Percentiles rank a stretch among this genome's conserved stretches.
phyloP scores from a whole-genome alignment of 2,329 filamentous ascomycete species.

The Microcyclospora tardicrescens region DNA sequence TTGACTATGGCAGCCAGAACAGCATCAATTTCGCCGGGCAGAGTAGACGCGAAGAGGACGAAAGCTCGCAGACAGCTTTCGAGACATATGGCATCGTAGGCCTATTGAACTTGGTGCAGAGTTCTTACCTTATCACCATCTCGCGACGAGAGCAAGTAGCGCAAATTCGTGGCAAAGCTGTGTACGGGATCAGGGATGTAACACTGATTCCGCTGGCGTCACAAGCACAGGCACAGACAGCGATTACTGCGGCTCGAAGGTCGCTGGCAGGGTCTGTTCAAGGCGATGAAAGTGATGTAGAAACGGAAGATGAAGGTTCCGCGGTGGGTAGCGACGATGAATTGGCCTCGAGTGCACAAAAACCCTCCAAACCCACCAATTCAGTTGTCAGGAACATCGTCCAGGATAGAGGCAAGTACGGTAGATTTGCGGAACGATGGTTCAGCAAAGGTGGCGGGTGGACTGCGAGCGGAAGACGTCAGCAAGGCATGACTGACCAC shows the following conservation, averaged over 20 bases:
- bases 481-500: constrained; percentile 50
- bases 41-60: neutral
- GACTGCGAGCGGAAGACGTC: constrained; percentile 49
- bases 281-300: constrained; percentile 16
- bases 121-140: constrained; percentile 77
- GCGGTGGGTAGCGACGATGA: constrained; percentile 14
- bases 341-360: constrained; percentile 36
- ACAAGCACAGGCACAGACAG: constrained; percentile 56
- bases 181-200: constrained; percentile 82
- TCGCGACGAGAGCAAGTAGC: constrained; percentile 79
- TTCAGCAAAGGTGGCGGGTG: constrained; percentile 78
- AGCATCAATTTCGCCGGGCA: neutral
- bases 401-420: constrained; percentile 67
- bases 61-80: constrained; percentile 44
- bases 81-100: constrained; percentile 52
- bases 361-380: no score
- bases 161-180: constrained; percentile 63
- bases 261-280: constrained; percentile 18
- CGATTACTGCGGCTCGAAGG: constrained; percentile 49
- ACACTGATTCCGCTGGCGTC: constrained; percentile 79
- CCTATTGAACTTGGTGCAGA: constrained; percentile 66
- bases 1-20: constrained; percentile 5
- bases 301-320: constrained; percentile 19
- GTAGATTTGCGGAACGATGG: constrained; percentile 81
- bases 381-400: constrained; percentile 77